These are phyloP conservation scores for Zymoseptoria brevis DNA, from an alignment of 2,329 filamentous ascomycete genomes.

Conservation along the genomic window DNA sequence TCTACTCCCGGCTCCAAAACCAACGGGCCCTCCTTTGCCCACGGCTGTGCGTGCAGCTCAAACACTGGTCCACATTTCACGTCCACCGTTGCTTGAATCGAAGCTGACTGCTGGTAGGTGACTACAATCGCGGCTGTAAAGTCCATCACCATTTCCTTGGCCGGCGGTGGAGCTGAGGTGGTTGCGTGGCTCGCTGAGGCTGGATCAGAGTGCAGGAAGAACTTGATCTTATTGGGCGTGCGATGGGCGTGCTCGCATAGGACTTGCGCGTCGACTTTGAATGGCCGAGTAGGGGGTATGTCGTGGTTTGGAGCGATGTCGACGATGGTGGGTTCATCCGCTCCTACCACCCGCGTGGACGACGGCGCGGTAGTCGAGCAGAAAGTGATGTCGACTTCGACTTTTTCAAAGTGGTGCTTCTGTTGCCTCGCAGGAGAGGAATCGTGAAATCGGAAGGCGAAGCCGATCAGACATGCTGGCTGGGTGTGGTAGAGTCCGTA, in stretches of 20 bases:
- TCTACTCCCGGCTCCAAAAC: constrained; percentile 8
- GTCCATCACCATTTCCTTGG: constrained; percentile 4
- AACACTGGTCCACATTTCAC: constrained; percentile 11
- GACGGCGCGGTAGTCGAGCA: background rate
- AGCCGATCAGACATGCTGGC: constrained; percentile 7
- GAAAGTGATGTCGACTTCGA: constrained; percentile 7
- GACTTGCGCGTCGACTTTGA: constrained; percentile 1
- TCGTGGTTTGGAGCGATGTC: constrained; percentile 11
- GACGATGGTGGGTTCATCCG: constrained; percentile 2
- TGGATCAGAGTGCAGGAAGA: constrained; percentile 7
- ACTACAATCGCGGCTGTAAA: constrained; percentile 9
- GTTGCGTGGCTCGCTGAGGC: background rate
- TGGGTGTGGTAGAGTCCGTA: constrained; percentile 7
- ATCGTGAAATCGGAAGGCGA: constrained; percentile 10
- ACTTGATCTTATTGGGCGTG: constrained; percentile 3
- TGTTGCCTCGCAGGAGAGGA: background rate
- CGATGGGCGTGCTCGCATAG: constrained; percentile 3
- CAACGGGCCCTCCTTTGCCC: constrained; percentile 5
- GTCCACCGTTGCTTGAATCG: constrained; percentile 3
- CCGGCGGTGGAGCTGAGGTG: background rate
- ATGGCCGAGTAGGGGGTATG: background rate
- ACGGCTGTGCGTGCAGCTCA: constrained; percentile 10
- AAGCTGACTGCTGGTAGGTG: background rate
- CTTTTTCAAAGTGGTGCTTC: constrained; percentile 5
- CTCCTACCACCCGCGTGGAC: background rate